Conservation (phyloP, 2,329 filamentous ascomycete species). For the Cytospora leucostoma region DNA sequence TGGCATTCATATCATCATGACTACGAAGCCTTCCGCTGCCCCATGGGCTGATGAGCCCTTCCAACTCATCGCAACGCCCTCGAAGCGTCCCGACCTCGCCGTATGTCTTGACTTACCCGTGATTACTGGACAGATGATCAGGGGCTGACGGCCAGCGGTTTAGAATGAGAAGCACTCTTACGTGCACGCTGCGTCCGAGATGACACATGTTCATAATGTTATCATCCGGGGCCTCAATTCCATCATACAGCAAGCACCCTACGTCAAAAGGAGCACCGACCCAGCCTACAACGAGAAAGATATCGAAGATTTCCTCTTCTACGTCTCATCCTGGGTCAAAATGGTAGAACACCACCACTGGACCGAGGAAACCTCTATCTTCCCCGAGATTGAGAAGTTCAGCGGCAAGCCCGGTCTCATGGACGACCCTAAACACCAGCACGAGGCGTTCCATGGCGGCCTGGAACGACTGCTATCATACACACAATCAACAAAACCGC, state of each 20-base stretch:
- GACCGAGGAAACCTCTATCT: conserved; percentile 38
- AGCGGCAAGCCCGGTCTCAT: conserved; percentile 36
- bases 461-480: conserved; percentile 35
- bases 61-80: conserved; percentile 13
- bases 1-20: conserved; percentile 8
- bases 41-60: conserved; percentile 23
- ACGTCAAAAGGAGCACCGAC: conserved; percentile 25
- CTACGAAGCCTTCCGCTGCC: conserved; percentile 22
- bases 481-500: conserved; percentile 29
- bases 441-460: conserved; percentile 37
- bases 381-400: conserved; percentile 39
- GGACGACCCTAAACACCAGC: conserved; percentile 38
- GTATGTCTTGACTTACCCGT: background rate
- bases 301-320: conserved; percentile 32
- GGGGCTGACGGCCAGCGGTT: background rate
- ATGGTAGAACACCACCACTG: conserved; percentile 41
- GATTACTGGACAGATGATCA: background rate
- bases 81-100: conserved; percentile 10
- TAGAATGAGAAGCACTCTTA: conserved; percentile 20
- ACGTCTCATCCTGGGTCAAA: conserved; percentile 37
- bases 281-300: conserved; percentile 20
- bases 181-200: conserved; percentile 28
- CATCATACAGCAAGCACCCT: conserved; percentile 38
- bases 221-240: conserved; percentile 38
- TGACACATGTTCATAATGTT: conserved; percentile 37